Conservation (phyloP, 2,329 filamentous ascomycete genomes). For the Rhynchosporium secalis region DNA sequence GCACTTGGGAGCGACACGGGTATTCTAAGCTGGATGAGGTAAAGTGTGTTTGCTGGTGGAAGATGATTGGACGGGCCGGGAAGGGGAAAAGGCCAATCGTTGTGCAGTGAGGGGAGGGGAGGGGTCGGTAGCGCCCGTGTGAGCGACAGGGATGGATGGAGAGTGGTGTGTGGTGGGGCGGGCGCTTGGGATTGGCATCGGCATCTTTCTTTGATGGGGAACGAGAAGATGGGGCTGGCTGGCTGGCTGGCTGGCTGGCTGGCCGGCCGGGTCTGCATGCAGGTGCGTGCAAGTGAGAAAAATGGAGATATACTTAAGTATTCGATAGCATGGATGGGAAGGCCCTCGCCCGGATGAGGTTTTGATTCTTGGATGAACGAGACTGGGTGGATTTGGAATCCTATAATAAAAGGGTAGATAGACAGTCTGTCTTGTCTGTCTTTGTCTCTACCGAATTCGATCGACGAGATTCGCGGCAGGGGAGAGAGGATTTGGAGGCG, state of each 20-base stretch:
- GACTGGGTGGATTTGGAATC: neutral
- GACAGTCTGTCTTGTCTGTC: no score
- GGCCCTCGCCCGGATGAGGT: no score
- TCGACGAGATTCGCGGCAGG: no score
- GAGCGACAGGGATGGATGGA: neutral
- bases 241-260: neutral
- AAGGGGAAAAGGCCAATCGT: neutral
- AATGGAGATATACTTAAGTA: no score
- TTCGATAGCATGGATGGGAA: no score
- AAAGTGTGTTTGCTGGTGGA: neutral
- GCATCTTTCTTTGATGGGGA: neutral
- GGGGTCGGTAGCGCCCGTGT: conserved; percentile 5
- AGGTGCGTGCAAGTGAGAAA: no score
- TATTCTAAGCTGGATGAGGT: conserved; percentile 1
- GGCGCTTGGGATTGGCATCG: conserved; percentile 6
- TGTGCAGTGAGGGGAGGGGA: neutral
- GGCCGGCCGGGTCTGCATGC: neutral
- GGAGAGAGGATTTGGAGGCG: neutral
- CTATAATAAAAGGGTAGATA: neutral
- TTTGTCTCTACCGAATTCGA: no score
- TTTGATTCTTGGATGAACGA: neutral
- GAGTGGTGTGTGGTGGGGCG: neutral
- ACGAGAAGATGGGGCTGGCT: neutral
- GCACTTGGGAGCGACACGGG: neutral
- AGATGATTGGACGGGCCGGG: neutral